Evolutionary conservation across 129 eudicot species (phyloP).

Genomic region (Flaveria linearis): DNA sequence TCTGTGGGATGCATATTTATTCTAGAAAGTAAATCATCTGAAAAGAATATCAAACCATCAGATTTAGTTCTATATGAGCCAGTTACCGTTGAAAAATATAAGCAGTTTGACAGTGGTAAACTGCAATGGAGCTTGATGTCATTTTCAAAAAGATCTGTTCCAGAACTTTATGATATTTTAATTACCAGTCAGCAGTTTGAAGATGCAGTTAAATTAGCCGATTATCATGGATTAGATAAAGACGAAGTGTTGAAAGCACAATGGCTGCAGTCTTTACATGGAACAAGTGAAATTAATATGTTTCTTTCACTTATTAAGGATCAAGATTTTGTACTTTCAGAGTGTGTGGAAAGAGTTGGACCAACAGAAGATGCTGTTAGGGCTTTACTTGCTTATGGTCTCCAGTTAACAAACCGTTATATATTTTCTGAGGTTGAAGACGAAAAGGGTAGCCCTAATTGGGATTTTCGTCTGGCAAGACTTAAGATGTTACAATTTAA

Average conservation of each 20-base stretch:
- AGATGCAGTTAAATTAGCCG: constrained; percentile 78
- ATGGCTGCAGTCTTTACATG: constrained; percentile 82
- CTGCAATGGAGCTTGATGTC: constrained; percentile 74
- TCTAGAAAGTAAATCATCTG: constrained; percentile 59
- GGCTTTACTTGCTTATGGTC: constrained; percentile 70
- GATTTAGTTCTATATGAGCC: constrained; percentile 48
- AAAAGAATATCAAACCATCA: constrained; percentile 40
- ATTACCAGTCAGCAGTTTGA: constrained; percentile 60
- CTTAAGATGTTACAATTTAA: constrained; percentile 76
- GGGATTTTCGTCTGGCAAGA: constrained; percentile 82
- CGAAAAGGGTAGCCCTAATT: constrained; percentile 41
- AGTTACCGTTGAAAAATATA: constrained; percentile 45
- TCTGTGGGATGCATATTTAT: constrained; percentile 63
- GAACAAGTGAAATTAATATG: constrained; percentile 55
- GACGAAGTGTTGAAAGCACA: constrained; percentile 83
- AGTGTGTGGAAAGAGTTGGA: constrained; percentile 81
- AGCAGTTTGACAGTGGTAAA: constrained; percentile 48
- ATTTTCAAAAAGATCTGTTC: constrained; percentile 60
- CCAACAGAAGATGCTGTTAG: constrained; percentile 79
- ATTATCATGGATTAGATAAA: constrained; percentile 67
- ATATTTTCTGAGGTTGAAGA: constrained; percentile 51
- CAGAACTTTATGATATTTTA: constrained; percentile 72
- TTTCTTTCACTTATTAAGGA: constrained; percentile 70
- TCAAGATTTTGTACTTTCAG: constrained; percentile 74
- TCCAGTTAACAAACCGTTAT: constrained; percentile 64